Conservation (phyloP, 306 rosid species). For the Begonia peltatifolia region DNA sequence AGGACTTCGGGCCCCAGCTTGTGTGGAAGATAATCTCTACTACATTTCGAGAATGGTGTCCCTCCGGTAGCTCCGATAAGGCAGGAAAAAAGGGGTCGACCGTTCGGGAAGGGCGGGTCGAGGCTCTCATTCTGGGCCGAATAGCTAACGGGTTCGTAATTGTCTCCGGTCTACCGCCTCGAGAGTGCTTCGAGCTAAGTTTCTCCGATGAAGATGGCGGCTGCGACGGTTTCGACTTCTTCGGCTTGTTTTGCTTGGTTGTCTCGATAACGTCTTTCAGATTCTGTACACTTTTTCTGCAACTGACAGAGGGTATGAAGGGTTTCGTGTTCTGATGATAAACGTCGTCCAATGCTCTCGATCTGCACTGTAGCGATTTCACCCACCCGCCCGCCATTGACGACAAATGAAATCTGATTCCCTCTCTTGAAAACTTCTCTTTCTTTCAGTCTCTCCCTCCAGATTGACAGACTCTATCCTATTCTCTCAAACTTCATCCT, state of each 20-base stretch:
- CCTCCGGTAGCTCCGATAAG: constrained; percentile 52
- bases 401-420: not conserved
- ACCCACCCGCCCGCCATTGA: constrained; percentile 88
- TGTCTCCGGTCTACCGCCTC: constrained; percentile 21
- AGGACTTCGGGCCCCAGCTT: constrained; percentile 73
- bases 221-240: constrained; percentile 13
- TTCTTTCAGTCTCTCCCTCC: not conserved
- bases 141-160: not conserved
- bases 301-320: constrained; percentile 42
- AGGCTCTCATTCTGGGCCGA: constrained; percentile 19
- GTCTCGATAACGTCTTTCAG: constrained; percentile 64
- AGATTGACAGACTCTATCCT: not conserved
- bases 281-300: constrained; percentile 54
- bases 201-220: constrained; percentile 13
- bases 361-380: constrained; percentile 77
- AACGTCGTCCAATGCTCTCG: constrained; percentile 77
- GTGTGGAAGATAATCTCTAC: constrained; percentile 86
- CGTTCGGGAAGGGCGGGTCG: constrained; percentile 14
- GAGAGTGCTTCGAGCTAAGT: constrained; percentile 19
- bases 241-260: constrained; percentile 23
- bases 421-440: not conserved
- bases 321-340: constrained; percentile 40
- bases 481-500: constrained; percentile 8
- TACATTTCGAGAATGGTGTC: constrained; percentile 80
- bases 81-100: constrained; percentile 50